Evolutionary conservation across 306 rosid genomes (phyloP).

Genomic region (Citrullus colocynthis): DNA sequence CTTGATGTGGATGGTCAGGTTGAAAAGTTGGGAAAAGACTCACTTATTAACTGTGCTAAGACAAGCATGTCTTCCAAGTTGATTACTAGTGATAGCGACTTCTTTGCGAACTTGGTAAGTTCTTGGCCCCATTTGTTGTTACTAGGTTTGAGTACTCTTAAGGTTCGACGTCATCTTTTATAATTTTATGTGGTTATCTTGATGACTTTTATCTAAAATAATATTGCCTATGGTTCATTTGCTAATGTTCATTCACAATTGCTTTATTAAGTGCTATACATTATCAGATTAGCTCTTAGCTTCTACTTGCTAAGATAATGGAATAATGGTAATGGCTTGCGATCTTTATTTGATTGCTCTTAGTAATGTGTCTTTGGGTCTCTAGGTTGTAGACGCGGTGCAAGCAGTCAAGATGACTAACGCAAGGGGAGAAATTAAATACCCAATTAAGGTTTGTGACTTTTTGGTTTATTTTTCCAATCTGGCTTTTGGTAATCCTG

Average conservation of each 20-base stretch:
- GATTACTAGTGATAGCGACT: conserved; percentile 88
- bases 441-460: conserved; percentile 84
- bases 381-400: conserved; percentile 90
- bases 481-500: neutral
- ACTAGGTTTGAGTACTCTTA: neutral
- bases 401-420: conserved; percentile 90
- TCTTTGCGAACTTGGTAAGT: conserved; percentile 85
- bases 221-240: neutral
- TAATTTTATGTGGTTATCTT: neutral
- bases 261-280: too few relatives aligned
- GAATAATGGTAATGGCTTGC: neutral
- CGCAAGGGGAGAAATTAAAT: conserved; percentile 76
- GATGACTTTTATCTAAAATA: neutral
- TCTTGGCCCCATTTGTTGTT: neutral
- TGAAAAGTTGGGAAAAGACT: conserved; percentile 88
- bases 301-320: neutral
- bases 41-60: conserved; percentile 83
- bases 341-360: neutral
- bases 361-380: conserved; percentile 9
- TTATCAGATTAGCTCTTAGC: neutral
- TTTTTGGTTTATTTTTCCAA: neutral
- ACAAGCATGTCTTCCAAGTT: conserved; percentile 99
- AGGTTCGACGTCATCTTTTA: neutral
- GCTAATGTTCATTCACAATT: too few relatives aligned
- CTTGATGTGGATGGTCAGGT: conserved; percentile 33